Evolutionary conservation across 169 alveolate genomes (phyloP), one percentile per base, ranked within the genome.

Genomic region (Eimeria nieschulzi): DNA sequence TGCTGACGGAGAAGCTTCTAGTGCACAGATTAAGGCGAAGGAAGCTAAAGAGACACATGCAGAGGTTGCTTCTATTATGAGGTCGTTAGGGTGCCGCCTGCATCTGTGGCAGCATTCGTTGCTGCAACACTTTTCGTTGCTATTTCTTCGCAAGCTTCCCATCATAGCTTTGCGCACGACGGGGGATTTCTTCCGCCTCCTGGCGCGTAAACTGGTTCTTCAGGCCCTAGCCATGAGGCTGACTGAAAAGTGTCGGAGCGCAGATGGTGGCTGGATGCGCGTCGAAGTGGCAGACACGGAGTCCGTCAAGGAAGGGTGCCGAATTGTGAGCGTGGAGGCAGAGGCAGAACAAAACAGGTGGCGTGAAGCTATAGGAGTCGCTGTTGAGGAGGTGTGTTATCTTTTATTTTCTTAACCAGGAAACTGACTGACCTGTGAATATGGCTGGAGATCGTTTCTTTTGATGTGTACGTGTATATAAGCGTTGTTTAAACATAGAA

Each of bases 231-330:
- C 85, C 64, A 55, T 79, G 66, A 66, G 93, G 46, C 83, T 90
- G 39, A 78, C 79, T 9, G 87, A 61, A 55, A 55, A 90, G 55
- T 61, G 83, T 59, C 71, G 83, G 61, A 23, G 80, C 46, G 80
- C 25, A 68, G 83, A 61, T 71, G 90, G 53, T 51, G n/a, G 56
- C n/a, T 53, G 85, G 75, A 84, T 78, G 73, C 90, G 87, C 19
- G 90, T 80, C 21, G 94, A 91, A 19, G 71, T 91, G 19, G 64
- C 87, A 23, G 91, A 79, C 26, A 66, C 75, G 0, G 86, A 91
- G 63, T 75, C 90, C 70, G 80, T 91, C n/a, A 71, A 80, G 59
- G 94, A 82, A 70, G 94, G 91, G 23, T 91, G 94, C 70, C 73
- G 94, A 39, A 87, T 91, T 21, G 72, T 79, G 21, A 51, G 76